These are phyloP conservation scores for Penicillium cinerascens DNA, from an alignment of 495 filamentous ascomycete species.

Conservation along the genomic window DNA sequence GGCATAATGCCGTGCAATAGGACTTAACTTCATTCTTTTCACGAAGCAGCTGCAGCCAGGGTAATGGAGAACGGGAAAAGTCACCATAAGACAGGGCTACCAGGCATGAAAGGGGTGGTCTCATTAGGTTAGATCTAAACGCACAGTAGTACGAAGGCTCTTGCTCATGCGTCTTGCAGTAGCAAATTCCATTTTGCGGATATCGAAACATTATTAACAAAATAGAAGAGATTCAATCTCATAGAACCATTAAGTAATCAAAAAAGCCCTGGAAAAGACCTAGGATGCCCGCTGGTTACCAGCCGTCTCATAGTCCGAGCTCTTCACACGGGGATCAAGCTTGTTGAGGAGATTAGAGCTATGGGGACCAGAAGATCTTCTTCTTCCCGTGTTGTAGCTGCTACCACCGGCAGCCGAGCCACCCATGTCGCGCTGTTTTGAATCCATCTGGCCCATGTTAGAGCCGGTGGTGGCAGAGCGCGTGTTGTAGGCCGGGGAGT, in stretches of 20 bases:
- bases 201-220: not conserved
- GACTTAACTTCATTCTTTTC: too few species aligned
- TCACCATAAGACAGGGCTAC: too few species aligned
- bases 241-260: not conserved
- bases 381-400: conserved; percentile 28
- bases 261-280: not conserved
- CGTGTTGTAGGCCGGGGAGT: conserved; percentile 9
- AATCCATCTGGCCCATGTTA: conserved; percentile 34
- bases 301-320: conserved; percentile 12
- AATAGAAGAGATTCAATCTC: not conserved
- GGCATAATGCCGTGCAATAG: too few species aligned
- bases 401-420: conserved; percentile 29
- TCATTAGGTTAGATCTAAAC: too few species aligned
- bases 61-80: too few species aligned
- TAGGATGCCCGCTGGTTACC: conserved; percentile 10
- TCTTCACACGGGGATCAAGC: conserved; percentile 34
- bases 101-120: too few species aligned
- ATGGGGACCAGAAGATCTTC: conserved; percentile 31
- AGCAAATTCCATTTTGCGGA: not conserved
- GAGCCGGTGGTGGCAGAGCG: conserved; percentile 20
- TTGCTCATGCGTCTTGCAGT: not conserved
- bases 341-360: conserved; percentile 49
- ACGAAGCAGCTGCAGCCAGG: too few species aligned
- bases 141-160: not conserved
- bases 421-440: conserved; percentile 22